phyloP scores from a whole-genome alignment of 2,329 filamentous ascomycete genomes.

The Exutisphaerella laricina region DNA sequence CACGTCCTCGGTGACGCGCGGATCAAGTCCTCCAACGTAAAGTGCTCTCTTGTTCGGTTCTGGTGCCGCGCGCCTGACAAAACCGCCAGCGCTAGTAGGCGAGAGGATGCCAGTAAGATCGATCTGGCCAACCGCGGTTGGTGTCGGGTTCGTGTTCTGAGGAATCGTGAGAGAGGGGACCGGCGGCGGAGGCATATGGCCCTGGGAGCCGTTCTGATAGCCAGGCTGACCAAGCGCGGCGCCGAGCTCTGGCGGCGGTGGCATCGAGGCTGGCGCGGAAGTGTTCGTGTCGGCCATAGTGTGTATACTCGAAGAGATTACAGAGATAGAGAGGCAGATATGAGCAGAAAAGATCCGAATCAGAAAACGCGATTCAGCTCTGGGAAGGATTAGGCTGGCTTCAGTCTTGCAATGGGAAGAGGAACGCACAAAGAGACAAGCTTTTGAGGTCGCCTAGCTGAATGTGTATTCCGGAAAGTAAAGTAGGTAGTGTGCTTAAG shows the following conservation, averaged over 20 bases:
- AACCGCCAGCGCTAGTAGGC: slow-evolving; percentile 73
- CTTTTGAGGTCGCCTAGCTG: slow-evolving; percentile 12
- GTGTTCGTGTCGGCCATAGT: slow-evolving; percentile 71
- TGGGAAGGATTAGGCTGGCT: slow-evolving; percentile 5
- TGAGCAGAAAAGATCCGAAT: slow-evolving; percentile 10
- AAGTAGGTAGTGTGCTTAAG: too few relatives aligned
- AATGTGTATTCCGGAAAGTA: too few relatives aligned
- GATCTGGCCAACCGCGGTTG: slow-evolving; percentile 69
- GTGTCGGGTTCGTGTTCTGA: slow-evolving; percentile 92
- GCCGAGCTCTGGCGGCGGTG: slow-evolving; percentile 61
- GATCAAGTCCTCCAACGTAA: slow-evolving; percentile 90
- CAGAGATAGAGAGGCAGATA: slow-evolving; percentile 18
- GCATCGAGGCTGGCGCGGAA: slow-evolving; percentile 60
- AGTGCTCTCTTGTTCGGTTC: slow-evolving; percentile 98
- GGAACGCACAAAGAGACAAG: slow-evolving; percentile 14
- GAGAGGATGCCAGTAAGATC: slow-evolving; percentile 63
- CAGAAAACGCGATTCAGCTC: slow-evolving; percentile 19
- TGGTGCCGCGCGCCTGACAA: slow-evolving; percentile 82
- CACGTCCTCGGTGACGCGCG: slow-evolving; percentile 57
- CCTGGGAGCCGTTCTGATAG: slow-evolving; percentile 68
- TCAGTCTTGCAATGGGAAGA: slow-evolving; percentile 12
- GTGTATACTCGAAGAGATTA: slow-evolving; percentile 31
- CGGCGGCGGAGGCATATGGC: slow-evolving; percentile 83
- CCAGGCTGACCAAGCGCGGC: slow-evolving; percentile 60
- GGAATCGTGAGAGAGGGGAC: slow-evolving; percentile 76